Base-by-base conservation (phyloP, 2,329 filamentous ascomycete species). In the Colletotrichum abscissum region DNA sequence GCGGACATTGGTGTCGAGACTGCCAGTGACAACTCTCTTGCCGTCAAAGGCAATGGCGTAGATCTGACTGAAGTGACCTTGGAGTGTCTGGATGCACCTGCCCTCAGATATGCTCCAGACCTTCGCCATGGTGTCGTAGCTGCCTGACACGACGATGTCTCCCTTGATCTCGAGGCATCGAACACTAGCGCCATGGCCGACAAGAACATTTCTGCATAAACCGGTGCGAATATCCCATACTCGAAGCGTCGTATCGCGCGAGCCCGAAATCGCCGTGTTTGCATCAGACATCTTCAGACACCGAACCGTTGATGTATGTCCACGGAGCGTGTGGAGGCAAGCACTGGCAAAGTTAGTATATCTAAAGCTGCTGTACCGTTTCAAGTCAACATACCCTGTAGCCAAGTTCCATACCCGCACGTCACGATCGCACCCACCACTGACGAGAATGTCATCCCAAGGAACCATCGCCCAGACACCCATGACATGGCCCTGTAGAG, bases 381-480 rank as follows among this genome's bases (percentile, higher is more conserved):
- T 33, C n/a, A n/a, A 14, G 33, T 42, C 5, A 38, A 78, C 91
- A 82, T 89, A 97, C 94, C 95, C 97, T 74, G 94, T 97, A 63
- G 92, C 92, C 87, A 99, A 92, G 79, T 99, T 94, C 97, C 97
- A 99, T 6, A 99, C 97, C 70, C 97, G 90, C 33, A 99, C 97
- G 80, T 99, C 97, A 74, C 97, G 91, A 84, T 99, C 97, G 81
- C 97, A 99, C 6, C 97, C 97, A 78, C 97, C 97, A 78, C 95
- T 98, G 73, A 99, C 97, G 74, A 99, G 88, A 66, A 94, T 93
- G 81, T 99, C 96, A 73, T 94, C 96, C 94, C 95, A 98, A 7
- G 97, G 97, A 28, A 99, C 95, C 96, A 99, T 98, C 62, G 97
- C 97, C 97, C 97, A 99, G 24, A 99, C 97, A 54, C 97, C 97